These are phyloP conservation scores for Adenanthera pavonina DNA, from an alignment of 306 rosid genomes.

Conservation along the genomic window DNA sequence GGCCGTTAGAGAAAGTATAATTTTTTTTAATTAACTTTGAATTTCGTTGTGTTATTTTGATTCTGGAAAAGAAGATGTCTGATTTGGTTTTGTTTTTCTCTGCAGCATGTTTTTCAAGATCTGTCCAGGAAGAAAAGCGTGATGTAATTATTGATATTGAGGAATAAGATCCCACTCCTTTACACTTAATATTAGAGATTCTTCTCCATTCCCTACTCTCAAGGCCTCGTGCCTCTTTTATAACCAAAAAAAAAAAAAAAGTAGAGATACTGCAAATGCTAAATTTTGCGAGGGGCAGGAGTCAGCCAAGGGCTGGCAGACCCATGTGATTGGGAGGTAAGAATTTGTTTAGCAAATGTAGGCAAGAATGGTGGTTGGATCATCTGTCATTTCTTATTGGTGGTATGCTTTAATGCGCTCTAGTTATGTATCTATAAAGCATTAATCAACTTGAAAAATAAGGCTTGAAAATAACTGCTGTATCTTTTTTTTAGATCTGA, in stretches of 20 bases:
- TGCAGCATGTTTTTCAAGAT: constrained; percentile 50
- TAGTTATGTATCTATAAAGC: not conserved
- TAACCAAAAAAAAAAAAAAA: not conserved
- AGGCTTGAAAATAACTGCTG: constrained; percentile 5
- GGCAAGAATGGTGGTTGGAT: not conserved
- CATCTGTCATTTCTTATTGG: not conserved
- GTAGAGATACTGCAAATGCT: constrained; percentile 60
- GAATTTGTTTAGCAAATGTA: constrained; percentile 26
- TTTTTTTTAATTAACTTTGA: constrained; percentile 1
- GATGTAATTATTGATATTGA: constrained; percentile 47
- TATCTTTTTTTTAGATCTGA: constrained; percentile 16
- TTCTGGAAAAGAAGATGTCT: constrained; percentile 28
- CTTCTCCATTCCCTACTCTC: not conserved
- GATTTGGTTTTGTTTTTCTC: constrained; percentile 35
- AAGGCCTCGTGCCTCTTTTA: too few relatives aligned
- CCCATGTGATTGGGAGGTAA: constrained; percentile 81
- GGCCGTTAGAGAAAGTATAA: not conserved
- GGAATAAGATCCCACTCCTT: constrained; percentile 40
- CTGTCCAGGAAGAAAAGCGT: constrained; percentile 42
- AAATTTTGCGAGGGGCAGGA: constrained; percentile 69
- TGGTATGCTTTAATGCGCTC: not conserved
- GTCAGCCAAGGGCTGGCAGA: constrained; percentile 70
- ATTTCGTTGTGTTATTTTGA: constrained; percentile 18
- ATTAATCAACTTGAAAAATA: constrained; percentile 37
- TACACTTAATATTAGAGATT: constrained; percentile 33